Percentiles rank a stretch among this genome's conserved stretches.
Conservation (phyloP, 345 rosid genomes). For the Salix koriyanagi region DNA sequence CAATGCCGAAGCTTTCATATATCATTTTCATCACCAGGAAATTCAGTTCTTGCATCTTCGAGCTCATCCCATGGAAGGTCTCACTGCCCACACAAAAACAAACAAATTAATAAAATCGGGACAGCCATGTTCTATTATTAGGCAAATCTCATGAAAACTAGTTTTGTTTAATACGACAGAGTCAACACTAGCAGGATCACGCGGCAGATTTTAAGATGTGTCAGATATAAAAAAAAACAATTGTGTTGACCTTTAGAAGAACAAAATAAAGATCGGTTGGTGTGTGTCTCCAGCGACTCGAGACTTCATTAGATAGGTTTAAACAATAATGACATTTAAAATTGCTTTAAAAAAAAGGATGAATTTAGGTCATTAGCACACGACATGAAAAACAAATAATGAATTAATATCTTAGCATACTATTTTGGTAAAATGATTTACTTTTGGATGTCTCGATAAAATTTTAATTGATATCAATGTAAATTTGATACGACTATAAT, state of each 20-base stretch:
- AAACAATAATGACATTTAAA: too few relatives aligned
- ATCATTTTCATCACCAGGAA: constrained; percentile 37
- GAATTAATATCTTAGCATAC: too few relatives aligned
- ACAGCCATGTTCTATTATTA: neutral
- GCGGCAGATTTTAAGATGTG: neutral
- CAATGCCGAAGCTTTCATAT: constrained; percentile 37
- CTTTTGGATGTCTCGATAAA: too few relatives aligned
- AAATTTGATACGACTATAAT: too few relatives aligned
- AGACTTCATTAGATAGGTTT: too few relatives aligned
- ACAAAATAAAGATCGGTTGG: neutral
- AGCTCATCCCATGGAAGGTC: constrained; percentile 24
- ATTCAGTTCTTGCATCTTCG: constrained; percentile 38
- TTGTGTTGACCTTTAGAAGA: neutral
- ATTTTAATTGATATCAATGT: too few relatives aligned
- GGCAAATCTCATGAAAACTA: neutral
- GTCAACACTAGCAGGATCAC: neutral
- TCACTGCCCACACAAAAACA: constrained; percentile 11
- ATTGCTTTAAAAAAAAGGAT: too few relatives aligned
- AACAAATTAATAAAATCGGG: neutral
- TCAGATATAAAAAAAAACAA: too few relatives aligned
- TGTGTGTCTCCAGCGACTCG: neutral
- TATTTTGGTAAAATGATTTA: too few relatives aligned
- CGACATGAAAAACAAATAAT: too few relatives aligned
- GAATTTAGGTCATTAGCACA: too few relatives aligned
- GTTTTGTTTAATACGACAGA: neutral